phyloP scores from a whole-genome alignment of 257 asterid genomes.

The Ajuga chamaepitys region DNA sequence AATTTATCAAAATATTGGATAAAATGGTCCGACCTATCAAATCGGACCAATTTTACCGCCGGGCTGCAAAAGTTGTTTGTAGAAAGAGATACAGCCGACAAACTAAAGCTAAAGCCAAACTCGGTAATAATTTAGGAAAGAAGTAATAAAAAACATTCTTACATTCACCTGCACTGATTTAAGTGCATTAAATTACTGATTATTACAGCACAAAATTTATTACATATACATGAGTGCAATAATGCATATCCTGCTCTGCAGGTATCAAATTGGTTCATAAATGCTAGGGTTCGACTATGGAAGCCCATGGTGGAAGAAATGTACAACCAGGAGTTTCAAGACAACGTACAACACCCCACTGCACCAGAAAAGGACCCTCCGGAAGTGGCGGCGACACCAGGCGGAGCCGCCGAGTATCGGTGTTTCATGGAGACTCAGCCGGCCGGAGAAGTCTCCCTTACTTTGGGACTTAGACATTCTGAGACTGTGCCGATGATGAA shows the following conservation, averaged over 20 bases:
- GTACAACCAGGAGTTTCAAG: slow-evolving; percentile 57
- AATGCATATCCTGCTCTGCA: slow-evolving; percentile 10
- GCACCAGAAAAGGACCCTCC: slow-evolving; percentile 41
- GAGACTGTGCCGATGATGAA: slow-evolving; percentile 50
- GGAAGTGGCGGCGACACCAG: slow-evolving; percentile 8
- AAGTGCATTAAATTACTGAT: slow-evolving; percentile 16
- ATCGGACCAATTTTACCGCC: not conserved
- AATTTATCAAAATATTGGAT: too few relatives aligned
- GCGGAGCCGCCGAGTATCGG: slow-evolving; percentile 21
- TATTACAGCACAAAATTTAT: slow-evolving; percentile 12
- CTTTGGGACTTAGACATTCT: slow-evolving; percentile 61
- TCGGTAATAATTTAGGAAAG: not conserved
- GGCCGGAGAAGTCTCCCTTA: slow-evolving; percentile 51
- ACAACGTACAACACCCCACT: slow-evolving; percentile 15
- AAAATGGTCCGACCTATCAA: too few relatives aligned
- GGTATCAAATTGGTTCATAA: slow-evolving; percentile 94
- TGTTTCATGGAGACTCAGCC: slow-evolving; percentile 10
- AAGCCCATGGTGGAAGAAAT: slow-evolving; percentile 89
- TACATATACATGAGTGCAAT: not conserved
- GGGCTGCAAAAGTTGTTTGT: not conserved
- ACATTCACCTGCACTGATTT: not conserved
- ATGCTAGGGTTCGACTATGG: slow-evolving; percentile 93
- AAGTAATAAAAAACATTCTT: not conserved
- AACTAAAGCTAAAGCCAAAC: not conserved
- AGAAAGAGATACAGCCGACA: not conserved